These are phyloP conservation scores for Pseudotsuga menziesii DNA, from an alignment of 75 land plant species.

Conservation along the genomic window DNA sequence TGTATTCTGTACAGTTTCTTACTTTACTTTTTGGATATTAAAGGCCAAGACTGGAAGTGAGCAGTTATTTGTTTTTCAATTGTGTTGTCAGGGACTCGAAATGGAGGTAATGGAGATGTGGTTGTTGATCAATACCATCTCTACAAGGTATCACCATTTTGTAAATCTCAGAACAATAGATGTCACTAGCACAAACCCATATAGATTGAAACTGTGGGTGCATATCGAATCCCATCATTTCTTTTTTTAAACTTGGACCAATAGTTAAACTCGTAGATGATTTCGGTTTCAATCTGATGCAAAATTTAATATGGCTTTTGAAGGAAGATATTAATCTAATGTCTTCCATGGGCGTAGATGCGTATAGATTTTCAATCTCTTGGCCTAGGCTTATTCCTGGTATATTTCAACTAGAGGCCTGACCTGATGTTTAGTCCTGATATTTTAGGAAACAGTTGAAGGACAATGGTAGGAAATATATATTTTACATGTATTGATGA, in stretches of 20 bases:
- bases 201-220: no score
- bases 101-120: conserved; percentile 45
- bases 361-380: conserved; percentile 50
- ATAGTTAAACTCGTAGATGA: not conserved
- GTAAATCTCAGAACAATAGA: no score
- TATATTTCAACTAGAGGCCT: not conserved
- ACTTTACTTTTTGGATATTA: not conserved
- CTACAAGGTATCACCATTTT: conserved; percentile 38
- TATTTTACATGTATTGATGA: no score
- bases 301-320: conserved; percentile 1
- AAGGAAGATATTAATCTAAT: conserved; percentile 46
- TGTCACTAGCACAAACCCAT: no score
- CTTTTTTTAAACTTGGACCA: not conserved
- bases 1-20: not conserved
- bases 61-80: no score
- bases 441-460: no score
- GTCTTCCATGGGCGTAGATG: conserved; percentile 38
- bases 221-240: not conserved
- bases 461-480: no score
- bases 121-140: conserved; percentile 57
- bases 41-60: no score
- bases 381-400: conserved; percentile 52
- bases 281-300: not conserved
- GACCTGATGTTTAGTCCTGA: not conserved
- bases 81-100: conserved; percentile 9